A percentile compares a stretch with the other conserved stretches of the same genome.
Conservation (phyloP, 129 eudicot species). For the Escallonia rubra region DNA sequence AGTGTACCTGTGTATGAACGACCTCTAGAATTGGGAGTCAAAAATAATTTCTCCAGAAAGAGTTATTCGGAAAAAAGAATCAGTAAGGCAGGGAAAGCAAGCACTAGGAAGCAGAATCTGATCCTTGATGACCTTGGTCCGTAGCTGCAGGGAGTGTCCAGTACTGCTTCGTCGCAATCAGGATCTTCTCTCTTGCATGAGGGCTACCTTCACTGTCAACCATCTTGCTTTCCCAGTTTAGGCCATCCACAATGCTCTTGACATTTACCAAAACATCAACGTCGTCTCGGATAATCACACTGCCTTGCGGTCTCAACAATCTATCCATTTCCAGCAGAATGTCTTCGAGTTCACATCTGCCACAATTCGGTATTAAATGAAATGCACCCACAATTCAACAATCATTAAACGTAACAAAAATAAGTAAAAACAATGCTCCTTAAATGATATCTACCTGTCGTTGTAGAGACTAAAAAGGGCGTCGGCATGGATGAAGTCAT, state of each 20-base stretch:
- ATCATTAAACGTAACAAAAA: not conserved
- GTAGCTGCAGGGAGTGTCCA: conserved; percentile 58
- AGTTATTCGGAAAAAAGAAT: too few species aligned
- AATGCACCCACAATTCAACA: not conserved
- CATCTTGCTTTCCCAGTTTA: conserved; percentile 66
- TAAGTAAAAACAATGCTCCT: not conserved
- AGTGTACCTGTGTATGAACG: too few species aligned
- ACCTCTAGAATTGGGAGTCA: too few species aligned
- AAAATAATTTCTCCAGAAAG: too few species aligned
- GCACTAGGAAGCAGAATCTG: not conserved
- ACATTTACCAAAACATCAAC: conserved; percentile 64
- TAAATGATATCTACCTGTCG: conserved; percentile 41
- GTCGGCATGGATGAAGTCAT: conserved; percentile 86
- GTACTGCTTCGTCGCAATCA: conserved; percentile 65
- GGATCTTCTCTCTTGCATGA: conserved; percentile 56
- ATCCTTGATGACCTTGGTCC: conserved; percentile 17
- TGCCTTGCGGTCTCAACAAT: conserved; percentile 74
- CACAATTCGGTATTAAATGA: not conserved
- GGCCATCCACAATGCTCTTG: conserved; percentile 50
- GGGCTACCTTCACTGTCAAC: conserved; percentile 80
- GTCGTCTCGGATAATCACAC: conserved; percentile 76
- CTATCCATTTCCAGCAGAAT: conserved; percentile 83
- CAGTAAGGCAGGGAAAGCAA: too few species aligned
- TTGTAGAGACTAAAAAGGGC: conserved; percentile 65
- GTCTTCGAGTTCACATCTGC: conserved; percentile 73